Evolutionary conservation across 2,329 filamentous ascomycete genomes (phyloP), one percentile per base, ranked within the genome.

Genomic region (Raffaelea arxii): DNA sequence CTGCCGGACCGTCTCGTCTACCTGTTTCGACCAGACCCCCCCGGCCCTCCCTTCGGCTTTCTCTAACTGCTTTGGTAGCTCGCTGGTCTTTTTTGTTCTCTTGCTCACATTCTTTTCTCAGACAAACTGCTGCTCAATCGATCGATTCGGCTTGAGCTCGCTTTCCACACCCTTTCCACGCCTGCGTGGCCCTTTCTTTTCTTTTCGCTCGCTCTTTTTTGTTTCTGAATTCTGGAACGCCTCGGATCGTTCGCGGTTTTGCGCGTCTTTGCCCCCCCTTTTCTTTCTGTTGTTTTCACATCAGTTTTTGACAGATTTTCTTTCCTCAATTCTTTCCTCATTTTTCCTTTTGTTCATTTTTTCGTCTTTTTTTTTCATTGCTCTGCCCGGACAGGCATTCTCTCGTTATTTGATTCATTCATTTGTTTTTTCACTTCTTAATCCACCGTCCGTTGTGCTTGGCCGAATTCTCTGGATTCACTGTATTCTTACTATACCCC

Each of bases 201-300:
- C 27, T 32, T 16, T 32, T 9, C 27, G 27, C 27, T 16, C 14
- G 24, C 40, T 25, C 9, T 16, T 27, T 6, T 25, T 39, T 43
- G 27, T 47, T 39, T 46, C 44, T 40, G 38, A 43, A 44, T 22
- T 49, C 44, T 47, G 49, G 46, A 49, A 51, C 44, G 32, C 45
- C 30, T 39, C 47, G 40, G 42, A 43, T 41, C 19, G 32, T n/a
- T 36, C 14, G 27, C 27, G 10, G 16, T 36, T 36, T 36, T 9
- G 7, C 6, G 16, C 32, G 32, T 7, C 32, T 18, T 36, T 43
- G 25, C 41, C n/a, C 25, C 19, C 40, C 16, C 40, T 19, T 14
- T 21, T 18, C n/a, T 9, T 42, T 43, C 30, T 36, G 37, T 24
- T 21, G n/a, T 23, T 42, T 18, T 22, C n/a, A 9, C 18, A 7